phyloP scores from a whole-genome alignment of 2,329 filamentous ascomycete species.

The Colletotrichum sublineola region DNA sequence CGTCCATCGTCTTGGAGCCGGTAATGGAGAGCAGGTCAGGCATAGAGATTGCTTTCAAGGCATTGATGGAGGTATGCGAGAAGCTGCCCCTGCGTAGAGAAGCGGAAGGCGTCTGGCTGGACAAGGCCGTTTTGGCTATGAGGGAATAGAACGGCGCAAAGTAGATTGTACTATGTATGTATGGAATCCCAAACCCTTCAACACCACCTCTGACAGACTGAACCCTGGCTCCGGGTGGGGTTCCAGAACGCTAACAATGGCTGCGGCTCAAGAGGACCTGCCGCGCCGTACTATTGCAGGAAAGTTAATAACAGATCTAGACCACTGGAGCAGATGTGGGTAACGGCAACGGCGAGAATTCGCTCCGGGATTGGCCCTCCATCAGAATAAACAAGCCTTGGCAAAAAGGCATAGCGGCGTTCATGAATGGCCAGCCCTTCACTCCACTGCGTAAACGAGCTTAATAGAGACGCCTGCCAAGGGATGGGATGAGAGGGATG shows the following conservation, averaged over 20 bases:
- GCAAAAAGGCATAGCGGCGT: background rate
- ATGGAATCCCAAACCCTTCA: background rate
- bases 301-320: background rate
- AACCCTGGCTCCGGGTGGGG: background rate
- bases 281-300: background rate
- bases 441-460: background rate
- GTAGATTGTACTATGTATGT: background rate
- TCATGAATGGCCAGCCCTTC: background rate
- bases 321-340: background rate
- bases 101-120: background rate
- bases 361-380: background rate
- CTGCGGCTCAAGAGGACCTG: background rate
- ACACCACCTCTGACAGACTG: background rate
- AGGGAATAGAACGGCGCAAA: background rate
- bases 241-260: background rate
- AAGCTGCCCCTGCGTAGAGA: background rate
- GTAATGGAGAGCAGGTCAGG: conserved; percentile 1
- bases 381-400: background rate
- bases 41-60: background rate
- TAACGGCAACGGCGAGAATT: background rate
- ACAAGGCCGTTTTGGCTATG: conserved; percentile 6
- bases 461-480: background rate
- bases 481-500: background rate
- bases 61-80: background rate
- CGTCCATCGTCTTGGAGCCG: background rate